A percentile compares a stretch with the other conserved stretches of the same genome.
phyloP scores from a whole-genome alignment of 2,329 filamentous ascomycete species.

The Diaporthe vexans region DNA sequence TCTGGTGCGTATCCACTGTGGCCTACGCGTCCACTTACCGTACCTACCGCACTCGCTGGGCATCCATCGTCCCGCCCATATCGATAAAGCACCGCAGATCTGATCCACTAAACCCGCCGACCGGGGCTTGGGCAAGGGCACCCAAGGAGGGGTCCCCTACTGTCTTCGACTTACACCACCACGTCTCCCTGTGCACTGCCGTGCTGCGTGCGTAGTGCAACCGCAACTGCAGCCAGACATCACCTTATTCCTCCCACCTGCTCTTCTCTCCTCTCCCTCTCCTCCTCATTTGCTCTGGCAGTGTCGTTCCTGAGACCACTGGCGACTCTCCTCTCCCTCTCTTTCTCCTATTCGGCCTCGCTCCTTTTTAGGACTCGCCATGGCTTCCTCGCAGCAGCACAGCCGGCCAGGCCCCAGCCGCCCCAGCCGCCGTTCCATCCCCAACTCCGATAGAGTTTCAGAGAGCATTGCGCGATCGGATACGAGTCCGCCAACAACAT shows the following conservation, averaged over 20 bases:
- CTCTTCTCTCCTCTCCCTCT: constrained; percentile 2
- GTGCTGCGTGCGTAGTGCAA: constrained; percentile 11
- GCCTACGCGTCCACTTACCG: not conserved
- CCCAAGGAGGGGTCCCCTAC: constrained; percentile 26
- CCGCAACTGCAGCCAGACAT: constrained; percentile 34
- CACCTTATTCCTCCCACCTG: constrained; percentile 28
- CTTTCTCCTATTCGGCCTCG: constrained; percentile 5
- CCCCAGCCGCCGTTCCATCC: constrained; percentile 38
- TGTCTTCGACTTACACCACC: constrained; percentile 20
- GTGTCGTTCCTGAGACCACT: constrained; percentile 2
- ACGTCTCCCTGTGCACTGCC: constrained; percentile 6
- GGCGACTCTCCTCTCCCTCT: constrained; percentile 19
- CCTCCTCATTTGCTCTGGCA: not conserved
- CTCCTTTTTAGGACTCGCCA: constrained; percentile 30
- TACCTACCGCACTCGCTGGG: not conserved
- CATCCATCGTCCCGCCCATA: constrained; percentile 14
- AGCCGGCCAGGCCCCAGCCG: constrained; percentile 41
- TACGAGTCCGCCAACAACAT: constrained; percentile 32
- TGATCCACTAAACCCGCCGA: constrained; percentile 12
- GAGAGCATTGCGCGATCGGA: constrained; percentile 42
- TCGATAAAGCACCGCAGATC: constrained; percentile 31
- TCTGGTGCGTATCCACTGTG: constrained; percentile 4
- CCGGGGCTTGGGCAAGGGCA: constrained; percentile 27
- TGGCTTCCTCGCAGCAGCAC: constrained; percentile 45
- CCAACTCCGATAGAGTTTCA: constrained; percentile 41